Percentiles rank a stretch among this genome's conserved stretches.
Conservation (phyloP, 1,284 basidiomycete species). For the Boletellus deceptivus region DNA sequence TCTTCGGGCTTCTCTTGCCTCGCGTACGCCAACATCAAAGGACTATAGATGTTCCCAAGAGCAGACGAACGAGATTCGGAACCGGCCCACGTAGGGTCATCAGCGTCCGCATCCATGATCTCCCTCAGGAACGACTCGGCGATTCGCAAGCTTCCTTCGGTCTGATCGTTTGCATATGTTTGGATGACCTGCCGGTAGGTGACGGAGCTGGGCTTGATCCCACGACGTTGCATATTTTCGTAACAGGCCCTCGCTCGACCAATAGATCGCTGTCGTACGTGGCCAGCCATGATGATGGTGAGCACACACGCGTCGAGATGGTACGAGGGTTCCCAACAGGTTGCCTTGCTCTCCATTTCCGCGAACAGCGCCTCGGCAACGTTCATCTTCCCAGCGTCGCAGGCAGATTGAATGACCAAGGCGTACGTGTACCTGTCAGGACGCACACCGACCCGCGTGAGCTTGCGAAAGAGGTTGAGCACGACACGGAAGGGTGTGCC, state of each 20-base stretch:
- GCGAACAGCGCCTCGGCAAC: slow-evolving; percentile 68
- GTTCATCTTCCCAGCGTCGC: slow-evolving; percentile 69
- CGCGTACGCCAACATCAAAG: slow-evolving; percentile 63
- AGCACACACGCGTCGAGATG: slow-evolving; percentile 61
- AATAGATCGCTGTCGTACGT: slow-evolving; percentile 60
- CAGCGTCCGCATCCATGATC: slow-evolving; percentile 40
- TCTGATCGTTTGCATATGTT: slow-evolving; percentile 53
- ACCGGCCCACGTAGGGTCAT: slow-evolving; percentile 41
- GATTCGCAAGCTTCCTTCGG: slow-evolving; percentile 47
- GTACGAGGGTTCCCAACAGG: slow-evolving; percentile 37
- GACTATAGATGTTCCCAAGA: slow-evolving; percentile 58
- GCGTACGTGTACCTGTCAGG: slow-evolving; percentile 74
- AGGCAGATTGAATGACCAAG: slow-evolving; percentile 81
- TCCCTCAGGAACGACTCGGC: slow-evolving; percentile 63
- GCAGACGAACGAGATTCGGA: slow-evolving; percentile 41
- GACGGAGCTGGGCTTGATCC: slow-evolving; percentile 67
- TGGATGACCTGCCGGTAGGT: slow-evolving; percentile 74
- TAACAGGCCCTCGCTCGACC: slow-evolving; percentile 66
- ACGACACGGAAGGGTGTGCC: slow-evolving; percentile 76
- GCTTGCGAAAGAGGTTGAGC: slow-evolving; percentile 59
- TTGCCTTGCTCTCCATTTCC: slow-evolving; percentile 56
- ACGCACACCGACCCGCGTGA: slow-evolving; percentile 48
- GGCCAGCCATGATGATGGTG: slow-evolving; percentile 85
- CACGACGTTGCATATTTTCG: slow-evolving; percentile 69
- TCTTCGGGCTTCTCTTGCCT: slow-evolving; percentile 46